Percentiles rank a stretch among this genome's conserved stretches.
phyloP scores from a whole-genome alignment of 768 basidiomycete genomes.

The Suillus subaureus region DNA sequence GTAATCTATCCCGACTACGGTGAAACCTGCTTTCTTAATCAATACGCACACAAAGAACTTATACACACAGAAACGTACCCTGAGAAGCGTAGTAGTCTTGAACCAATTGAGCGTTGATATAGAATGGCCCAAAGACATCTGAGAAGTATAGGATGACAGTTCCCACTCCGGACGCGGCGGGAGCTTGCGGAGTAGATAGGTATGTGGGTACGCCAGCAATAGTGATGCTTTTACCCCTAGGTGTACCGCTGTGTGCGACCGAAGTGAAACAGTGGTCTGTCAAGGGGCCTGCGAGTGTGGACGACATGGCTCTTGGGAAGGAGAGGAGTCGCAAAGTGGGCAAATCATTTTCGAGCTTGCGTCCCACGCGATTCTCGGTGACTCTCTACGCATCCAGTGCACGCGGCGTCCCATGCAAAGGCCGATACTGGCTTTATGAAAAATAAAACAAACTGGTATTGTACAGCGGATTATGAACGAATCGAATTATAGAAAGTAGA shows the following conservation, averaged over 20 bases:
- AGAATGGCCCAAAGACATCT: constrained; percentile 64
- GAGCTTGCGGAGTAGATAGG: constrained; percentile 46
- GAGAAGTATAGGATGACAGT: constrained; percentile 60
- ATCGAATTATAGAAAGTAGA: no score
- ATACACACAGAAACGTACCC: constrained; percentile 38
- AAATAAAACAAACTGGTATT: no score
- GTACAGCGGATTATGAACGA: no score
- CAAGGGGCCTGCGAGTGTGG: constrained; percentile 36
- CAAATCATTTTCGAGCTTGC: background rate
- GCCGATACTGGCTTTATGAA: background rate
- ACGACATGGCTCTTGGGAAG: background rate
- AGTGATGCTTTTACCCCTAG: constrained; percentile 41
- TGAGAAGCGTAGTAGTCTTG: constrained; percentile 66
- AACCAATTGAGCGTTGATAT: constrained; percentile 56
- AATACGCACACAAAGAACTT: background rate
- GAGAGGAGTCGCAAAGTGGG: background rate
- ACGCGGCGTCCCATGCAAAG: background rate
- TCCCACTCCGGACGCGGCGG: constrained; percentile 24
- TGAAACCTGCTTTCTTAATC: constrained; percentile 45
- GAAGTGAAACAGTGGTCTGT: constrained; percentile 56
- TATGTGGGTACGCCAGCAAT: constrained; percentile 52
- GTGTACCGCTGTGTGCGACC: constrained; percentile 53
- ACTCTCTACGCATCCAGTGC: background rate
- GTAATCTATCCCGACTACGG: constrained; percentile 63
- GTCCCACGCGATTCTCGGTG: background rate